Evolutionary conservation across 1,284 basidiomycete species (phyloP).

Genomic region (Wallemia mellicola): DNA sequence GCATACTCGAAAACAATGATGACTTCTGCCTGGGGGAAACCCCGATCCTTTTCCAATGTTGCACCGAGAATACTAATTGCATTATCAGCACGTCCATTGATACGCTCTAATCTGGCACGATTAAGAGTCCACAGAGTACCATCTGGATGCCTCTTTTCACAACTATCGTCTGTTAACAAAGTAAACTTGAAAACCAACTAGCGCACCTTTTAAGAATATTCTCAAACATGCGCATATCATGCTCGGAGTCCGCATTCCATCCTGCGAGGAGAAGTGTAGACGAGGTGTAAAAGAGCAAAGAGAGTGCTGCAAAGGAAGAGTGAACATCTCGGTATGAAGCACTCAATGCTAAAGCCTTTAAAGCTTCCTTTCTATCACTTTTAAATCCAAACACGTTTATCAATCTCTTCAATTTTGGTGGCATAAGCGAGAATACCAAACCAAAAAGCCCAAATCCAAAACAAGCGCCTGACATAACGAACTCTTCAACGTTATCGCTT

Average conservation of each 20-base stretch:
- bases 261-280: conserved; percentile 10
- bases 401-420: conserved; percentile 31
- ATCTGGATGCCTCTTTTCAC: conserved; percentile 22
- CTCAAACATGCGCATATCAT: conserved; percentile 1
- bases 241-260: conserved; percentile 15
- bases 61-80: conserved; percentile 23
- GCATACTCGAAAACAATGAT: conserved; percentile 41
- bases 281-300: conserved; percentile 20
- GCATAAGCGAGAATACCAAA: conserved; percentile 39
- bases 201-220: neutral
- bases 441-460: conserved; percentile 38
- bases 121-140: conserved; percentile 46
- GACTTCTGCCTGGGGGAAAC: conserved; percentile 37
- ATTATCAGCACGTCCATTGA: conserved; percentile 28
- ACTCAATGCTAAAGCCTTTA: conserved; percentile 33
- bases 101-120: conserved; percentile 37
- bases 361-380: conserved; percentile 31
- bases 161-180: neutral
- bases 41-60: neutral
- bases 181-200: neutral
- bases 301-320: conserved; percentile 36
- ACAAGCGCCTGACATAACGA: conserved; percentile 1
- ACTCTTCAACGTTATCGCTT: neutral
- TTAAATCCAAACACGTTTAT: conserved; percentile 43
- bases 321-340: conserved; percentile 33